Evolutionary conservation across 768 basidiomycete genomes (phyloP).

Genomic region (Podaxis sp.): DNA sequence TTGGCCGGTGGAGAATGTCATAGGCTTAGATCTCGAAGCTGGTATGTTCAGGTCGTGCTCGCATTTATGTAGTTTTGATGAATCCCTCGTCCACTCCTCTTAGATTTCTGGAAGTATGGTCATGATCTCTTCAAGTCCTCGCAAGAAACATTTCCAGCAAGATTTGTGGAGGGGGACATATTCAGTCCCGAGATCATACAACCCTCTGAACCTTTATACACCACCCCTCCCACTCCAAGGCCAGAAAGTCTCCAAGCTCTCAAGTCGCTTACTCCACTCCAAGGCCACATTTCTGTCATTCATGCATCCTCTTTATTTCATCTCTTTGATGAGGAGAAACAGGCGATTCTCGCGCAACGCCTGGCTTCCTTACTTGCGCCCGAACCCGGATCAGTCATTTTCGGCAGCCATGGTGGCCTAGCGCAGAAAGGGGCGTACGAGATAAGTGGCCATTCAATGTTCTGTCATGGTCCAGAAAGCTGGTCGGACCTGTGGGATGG

Average conservation of each 20-base stretch:
- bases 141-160: slow-evolving; percentile 49
- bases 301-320: slow-evolving; percentile 38
- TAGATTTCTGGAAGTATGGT: slow-evolving; percentile 62
- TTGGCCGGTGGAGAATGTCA: slow-evolving; percentile 34
- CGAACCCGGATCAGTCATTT: slow-evolving; percentile 31
- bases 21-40: slow-evolving; percentile 37
- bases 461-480: slow-evolving; percentile 15
- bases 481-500: slow-evolving; percentile 18
- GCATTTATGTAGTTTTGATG: not conserved
- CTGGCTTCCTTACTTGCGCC: slow-evolving; percentile 34
- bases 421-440: slow-evolving; percentile 20
- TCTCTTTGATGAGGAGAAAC: slow-evolving; percentile 33
- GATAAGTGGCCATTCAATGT: slow-evolving; percentile 4
- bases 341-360: slow-evolving; percentile 28
- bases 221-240: not conserved
- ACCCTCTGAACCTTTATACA: slow-evolving; percentile 25
- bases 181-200: slow-evolving; percentile 46
- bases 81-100: not conserved
- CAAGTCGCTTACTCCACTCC: slow-evolving; percentile 30
- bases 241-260: slow-evolving; percentile 10
- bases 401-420: slow-evolving; percentile 36
- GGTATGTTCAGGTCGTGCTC: slow-evolving; percentile 22
- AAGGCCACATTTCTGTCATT: slow-evolving; percentile 49
- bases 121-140: slow-evolving; percentile 59
- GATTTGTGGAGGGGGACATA: slow-evolving; percentile 55